Evolutionary conservation across 1,139 yeast species (phyloP), one percentile per base, ranked within the genome.

Genomic region (Sugiyamaella paludigena): DNA sequence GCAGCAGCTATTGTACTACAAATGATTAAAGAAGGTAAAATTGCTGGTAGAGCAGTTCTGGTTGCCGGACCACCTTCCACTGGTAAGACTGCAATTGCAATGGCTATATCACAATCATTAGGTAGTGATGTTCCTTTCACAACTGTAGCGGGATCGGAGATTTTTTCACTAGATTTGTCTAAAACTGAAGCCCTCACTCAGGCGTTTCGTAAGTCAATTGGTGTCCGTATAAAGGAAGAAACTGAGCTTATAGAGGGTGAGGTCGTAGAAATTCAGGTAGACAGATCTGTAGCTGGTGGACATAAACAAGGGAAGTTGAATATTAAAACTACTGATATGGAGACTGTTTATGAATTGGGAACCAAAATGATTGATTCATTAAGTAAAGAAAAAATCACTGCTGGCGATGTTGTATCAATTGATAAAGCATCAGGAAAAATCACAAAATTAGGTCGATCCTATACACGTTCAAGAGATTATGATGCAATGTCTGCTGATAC

Each of bases 401-500:
- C 98, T 1, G 99, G 99, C 48, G 99, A 94, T 71, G 95, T 94
- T 47, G 86, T 94, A 56, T 84, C 95, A 16, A 89, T 94, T 66
- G 98, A 94, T 70, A 92, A 92, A 71, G 91, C 98, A 2, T 81
- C 89, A 51, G 99, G 98, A 47, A 88, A 89, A 64, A 87, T 92
- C 61, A 83, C 95, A 43, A 92, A 91, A 70, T 77, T 94, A 56
- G 99, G 99, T 52, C 83, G 96, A 67, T 89, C 97, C 1, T 92
- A 88, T 69, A 84, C 98, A 9, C 80, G 98, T 60, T 95, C 98
- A 4, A 79, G 98, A 65, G 98, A 94, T 70, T 94, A 92, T 69
- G 99, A 94, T 70, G 98, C 98, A 36, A 92, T 92, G 97, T 98
- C 98, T 6, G 95, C 97, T 40, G 98, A 94, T 62, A 89, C 97